Conservation (phyloP, 2,329 filamentous ascomycete genomes). For the Pseudogymnoascus sp. region DNA sequence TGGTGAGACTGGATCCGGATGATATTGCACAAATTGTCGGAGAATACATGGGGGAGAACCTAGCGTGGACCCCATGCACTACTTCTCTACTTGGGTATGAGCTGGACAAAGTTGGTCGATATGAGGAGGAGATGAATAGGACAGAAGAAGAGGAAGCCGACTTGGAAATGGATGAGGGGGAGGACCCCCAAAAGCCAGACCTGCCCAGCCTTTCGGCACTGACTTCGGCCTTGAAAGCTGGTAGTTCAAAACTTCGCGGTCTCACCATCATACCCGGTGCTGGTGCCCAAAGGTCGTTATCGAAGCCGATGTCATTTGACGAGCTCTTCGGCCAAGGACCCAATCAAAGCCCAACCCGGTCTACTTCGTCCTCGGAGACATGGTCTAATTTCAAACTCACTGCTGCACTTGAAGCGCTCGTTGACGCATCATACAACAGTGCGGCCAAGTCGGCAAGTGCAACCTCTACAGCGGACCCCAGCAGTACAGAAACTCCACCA, state of each 20-base stretch:
- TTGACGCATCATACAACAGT: slow-evolving; percentile 26
- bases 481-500: slow-evolving; percentile 26
- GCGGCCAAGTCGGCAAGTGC: slow-evolving; percentile 34
- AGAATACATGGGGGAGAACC: slow-evolving; percentile 59
- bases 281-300: not conserved
- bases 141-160: slow-evolving; percentile 39
- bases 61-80: slow-evolving; percentile 38
- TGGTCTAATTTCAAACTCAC: slow-evolving; percentile 58
- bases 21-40: slow-evolving; percentile 64
- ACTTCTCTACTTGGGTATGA: slow-evolving; percentile 50
- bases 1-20: slow-evolving; percentile 61
- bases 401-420: slow-evolving; percentile 49
- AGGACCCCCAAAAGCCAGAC: slow-evolving; percentile 12
- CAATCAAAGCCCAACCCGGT: slow-evolving; percentile 2
- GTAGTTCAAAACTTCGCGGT: not conserved
- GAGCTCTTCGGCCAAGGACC: slow-evolving; percentile 7
- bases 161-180: slow-evolving; percentile 36
- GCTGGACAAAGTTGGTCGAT: slow-evolving; percentile 47
- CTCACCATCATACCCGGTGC: slow-evolving; percentile 3
- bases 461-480: not conserved
- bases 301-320: slow-evolving; percentile 7
- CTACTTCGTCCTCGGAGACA: slow-evolving; percentile 31
- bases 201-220: not conserved
- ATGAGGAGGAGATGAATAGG: slow-evolving; percentile 42
- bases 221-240: not conserved